These are phyloP conservation scores for Suhomyces taliae DNA, from an alignment of 1,139 yeast species.

Conservation along the genomic window DNA sequence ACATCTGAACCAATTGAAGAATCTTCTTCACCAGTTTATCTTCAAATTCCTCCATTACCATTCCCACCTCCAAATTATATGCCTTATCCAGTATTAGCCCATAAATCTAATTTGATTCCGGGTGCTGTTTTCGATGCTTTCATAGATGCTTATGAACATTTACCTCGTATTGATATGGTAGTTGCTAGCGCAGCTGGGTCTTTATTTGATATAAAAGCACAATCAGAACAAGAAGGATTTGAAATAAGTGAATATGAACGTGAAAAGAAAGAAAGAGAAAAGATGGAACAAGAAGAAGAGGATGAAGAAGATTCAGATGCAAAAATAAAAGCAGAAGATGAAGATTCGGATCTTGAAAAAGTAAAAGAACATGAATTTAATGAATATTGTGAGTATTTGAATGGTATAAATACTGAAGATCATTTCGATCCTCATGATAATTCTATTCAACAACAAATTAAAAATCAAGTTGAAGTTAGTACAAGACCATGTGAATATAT, in stretches of 20 bases:
- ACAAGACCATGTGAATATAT: slow-evolving; percentile 2
- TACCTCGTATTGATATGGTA: slow-evolving; percentile 49
- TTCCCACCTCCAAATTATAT: slow-evolving; percentile 50
- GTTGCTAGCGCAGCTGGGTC: slow-evolving; percentile 53
- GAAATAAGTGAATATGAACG: slow-evolving; percentile 5
- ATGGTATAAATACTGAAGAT: slow-evolving; percentile 6
- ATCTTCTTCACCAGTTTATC: slow-evolving; percentile 8
- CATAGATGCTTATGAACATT: slow-evolving; percentile 36
- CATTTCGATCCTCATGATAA: slow-evolving; percentile 2
- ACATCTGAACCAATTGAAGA: background rate
- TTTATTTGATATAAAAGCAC: slow-evolving; percentile 36
- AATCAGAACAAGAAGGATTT: slow-evolving; percentile 39
- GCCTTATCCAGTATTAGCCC: slow-evolving; percentile 48
- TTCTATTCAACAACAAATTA: background rate
- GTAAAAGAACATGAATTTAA: slow-evolving; percentile 4
- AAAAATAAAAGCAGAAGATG: background rate
- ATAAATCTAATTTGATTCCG: slow-evolving; percentile 37
- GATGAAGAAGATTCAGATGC: background rate
- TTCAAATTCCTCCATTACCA: slow-evolving; percentile 45
- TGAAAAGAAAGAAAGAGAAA: background rate
- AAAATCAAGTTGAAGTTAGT: slow-evolving; percentile 1
- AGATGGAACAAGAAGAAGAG: background rate
- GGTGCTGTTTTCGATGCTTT: slow-evolving; percentile 38
- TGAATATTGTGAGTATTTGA: slow-evolving; percentile 9
- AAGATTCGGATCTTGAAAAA: slow-evolving; percentile 3